These are phyloP conservation scores for Macroventuria anomochaeta DNA, from an alignment of 2,329 filamentous ascomycete species.

Conservation along the genomic window DNA sequence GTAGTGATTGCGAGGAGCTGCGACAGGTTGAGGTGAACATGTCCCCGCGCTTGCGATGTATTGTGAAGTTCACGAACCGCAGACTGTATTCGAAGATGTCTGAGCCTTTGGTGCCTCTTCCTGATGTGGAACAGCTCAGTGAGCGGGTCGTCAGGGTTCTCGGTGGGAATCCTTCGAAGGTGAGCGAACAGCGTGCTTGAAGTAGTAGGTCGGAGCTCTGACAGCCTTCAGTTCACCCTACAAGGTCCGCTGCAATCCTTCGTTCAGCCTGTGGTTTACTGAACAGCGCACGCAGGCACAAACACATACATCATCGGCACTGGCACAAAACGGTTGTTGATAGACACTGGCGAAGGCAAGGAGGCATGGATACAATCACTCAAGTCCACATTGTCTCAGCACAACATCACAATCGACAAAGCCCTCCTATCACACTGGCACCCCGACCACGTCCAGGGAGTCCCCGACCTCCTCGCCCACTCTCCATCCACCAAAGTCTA, in stretches of 20 bases:
- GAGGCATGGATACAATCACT: slow-evolving; percentile 75
- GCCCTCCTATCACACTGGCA: slow-evolving; percentile 93
- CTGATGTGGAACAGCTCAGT: slow-evolving; percentile 78
- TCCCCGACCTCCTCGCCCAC: slow-evolving; percentile 69
- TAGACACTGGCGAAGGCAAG: slow-evolving; percentile 88
- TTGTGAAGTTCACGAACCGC: slow-evolving; percentile 25
- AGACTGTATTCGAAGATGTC: slow-evolving; percentile 60
- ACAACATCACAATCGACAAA: slow-evolving; percentile 71
- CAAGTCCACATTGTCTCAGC: slow-evolving; percentile 67
- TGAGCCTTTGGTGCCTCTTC: slow-evolving; percentile 67
- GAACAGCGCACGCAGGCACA: slow-evolving; percentile 64
- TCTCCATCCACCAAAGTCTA: slow-evolving; percentile 70
- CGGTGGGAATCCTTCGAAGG: slow-evolving; percentile 89
- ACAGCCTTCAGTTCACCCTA: slow-evolving; percentile 61
- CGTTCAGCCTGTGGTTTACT: slow-evolving; percentile 10
- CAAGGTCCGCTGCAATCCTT: slow-evolving; percentile 58
- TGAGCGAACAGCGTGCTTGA: slow-evolving; percentile 39
- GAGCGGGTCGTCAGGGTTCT: slow-evolving; percentile 81
- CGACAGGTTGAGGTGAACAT: slow-evolving; percentile 27
- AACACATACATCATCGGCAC: slow-evolving; percentile 94
- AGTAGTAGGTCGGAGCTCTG: slow-evolving; percentile 12
- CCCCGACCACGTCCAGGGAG: slow-evolving; percentile 80
- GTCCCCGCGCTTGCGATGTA: slow-evolving; percentile 30
- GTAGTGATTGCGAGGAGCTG: slow-evolving; percentile 18
- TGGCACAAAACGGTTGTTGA: slow-evolving; percentile 74